Conservation (phyloP, 2,329 filamentous ascomycete species). For the Paracoccidioides lutzii region DNA sequence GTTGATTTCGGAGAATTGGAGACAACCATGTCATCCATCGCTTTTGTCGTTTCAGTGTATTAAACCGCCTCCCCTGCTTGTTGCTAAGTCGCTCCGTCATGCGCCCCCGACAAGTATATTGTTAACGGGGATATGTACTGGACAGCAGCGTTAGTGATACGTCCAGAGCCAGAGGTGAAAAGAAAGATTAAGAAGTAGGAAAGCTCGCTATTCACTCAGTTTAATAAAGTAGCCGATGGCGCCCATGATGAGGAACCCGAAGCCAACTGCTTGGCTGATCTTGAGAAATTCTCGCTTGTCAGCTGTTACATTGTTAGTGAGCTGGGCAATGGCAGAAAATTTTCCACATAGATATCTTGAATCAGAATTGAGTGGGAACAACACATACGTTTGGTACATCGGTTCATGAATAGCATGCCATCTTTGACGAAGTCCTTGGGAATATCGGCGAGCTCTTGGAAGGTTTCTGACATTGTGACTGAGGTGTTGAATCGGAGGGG, state of each 20-base stretch:
- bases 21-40: too few species aligned
- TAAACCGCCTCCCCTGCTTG: background rate
- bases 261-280: constrained; percentile 47
- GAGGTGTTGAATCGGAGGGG: background rate
- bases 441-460: constrained; percentile 49
- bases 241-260: constrained; percentile 49
- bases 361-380: too few species aligned
- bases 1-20: too few species aligned
- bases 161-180: background rate
- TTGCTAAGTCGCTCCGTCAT: constrained; percentile 8
- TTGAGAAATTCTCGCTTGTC: constrained; percentile 49
- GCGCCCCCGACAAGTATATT: constrained; percentile 38
- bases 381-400: constrained; percentile 38
- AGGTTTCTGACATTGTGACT: constrained; percentile 41
- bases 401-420: constrained; percentile 36
- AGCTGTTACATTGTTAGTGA: constrained; percentile 28
- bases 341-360: background rate
- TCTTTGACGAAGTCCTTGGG: constrained; percentile 42
- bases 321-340: background rate
- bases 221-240: constrained; percentile 49
- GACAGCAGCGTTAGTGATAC: background rate
- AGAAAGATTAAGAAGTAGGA: background rate
- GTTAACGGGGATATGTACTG: constrained; percentile 40
- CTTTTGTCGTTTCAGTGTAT: background rate
- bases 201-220: constrained; percentile 36